These are phyloP conservation scores for Erodium maritimum DNA, from an alignment of 345 rosid genomes.

Conservation along the genomic window DNA sequence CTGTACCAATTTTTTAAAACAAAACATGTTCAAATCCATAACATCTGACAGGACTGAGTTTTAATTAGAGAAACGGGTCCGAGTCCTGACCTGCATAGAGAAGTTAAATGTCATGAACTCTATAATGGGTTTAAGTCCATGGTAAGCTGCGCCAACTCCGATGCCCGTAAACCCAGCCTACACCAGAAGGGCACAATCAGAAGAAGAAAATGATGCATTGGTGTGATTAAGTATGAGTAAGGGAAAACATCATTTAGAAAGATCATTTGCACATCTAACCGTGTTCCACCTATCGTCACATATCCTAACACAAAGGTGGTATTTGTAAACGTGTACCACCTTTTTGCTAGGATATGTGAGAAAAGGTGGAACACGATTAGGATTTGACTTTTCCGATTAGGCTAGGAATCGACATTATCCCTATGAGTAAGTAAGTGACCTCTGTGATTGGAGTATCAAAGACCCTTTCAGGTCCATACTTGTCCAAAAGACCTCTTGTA, in stretches of 20 bases:
- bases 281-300: no score
- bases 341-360: no score
- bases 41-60: not conserved
- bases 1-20: constrained; percentile 28
- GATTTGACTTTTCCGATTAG: no score
- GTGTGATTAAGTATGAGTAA: no score
- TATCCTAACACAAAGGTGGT: no score
- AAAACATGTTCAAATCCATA: constrained; percentile 5
- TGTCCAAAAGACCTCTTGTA: constrained; percentile 67
- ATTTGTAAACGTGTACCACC: no score
- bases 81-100: constrained; percentile 62
- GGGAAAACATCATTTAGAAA: not conserved
- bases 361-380: no score
- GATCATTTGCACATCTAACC: no score
- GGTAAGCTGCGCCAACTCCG: constrained; percentile 92
- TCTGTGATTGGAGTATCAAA: constrained; percentile 87
- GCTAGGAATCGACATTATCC: no score
- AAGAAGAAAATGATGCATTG: not conserved
- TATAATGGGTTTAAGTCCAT: constrained; percentile 71
- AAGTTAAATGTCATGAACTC: constrained; percentile 97
- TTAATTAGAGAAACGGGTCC: not conserved
- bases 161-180: no score
- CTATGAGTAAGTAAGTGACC: constrained; percentile 26
- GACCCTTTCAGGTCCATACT: constrained; percentile 90
- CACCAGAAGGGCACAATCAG: not conserved